phyloP scores from a whole-genome alignment of 2,329 filamentous ascomycete genomes.

The Dothistroma pini region DNA sequence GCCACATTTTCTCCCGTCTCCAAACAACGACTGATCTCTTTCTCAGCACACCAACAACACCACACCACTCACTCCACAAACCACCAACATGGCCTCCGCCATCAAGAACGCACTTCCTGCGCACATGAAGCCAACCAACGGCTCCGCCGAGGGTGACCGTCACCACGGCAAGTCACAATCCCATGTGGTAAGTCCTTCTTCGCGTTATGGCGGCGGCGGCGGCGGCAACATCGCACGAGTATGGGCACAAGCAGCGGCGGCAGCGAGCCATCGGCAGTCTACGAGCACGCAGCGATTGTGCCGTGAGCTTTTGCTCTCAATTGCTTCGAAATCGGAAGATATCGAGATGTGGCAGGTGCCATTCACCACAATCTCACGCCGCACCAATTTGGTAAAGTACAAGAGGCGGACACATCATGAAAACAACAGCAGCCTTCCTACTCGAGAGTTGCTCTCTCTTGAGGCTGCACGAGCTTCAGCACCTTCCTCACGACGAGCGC shows the following conservation, averaged over 20 bases:
- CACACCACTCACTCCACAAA: slow-evolving; percentile 1
- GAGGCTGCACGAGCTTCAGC: not conserved
- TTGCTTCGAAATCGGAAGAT: not conserved
- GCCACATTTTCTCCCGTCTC: not conserved
- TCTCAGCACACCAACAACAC: not conserved
- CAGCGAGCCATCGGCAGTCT: not conserved
- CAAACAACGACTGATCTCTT: not conserved
- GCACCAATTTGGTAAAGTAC: not conserved
- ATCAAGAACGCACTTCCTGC: slow-evolving; percentile 74
- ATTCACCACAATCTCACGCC: not conserved
- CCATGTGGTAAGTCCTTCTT: slow-evolving; percentile 66
- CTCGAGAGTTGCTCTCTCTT: not conserved
- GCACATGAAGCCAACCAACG: slow-evolving; percentile 67
- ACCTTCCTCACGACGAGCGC: slow-evolving; percentile 7
- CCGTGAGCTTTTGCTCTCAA: not conserved
- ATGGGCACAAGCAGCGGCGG: slow-evolving; percentile 2
- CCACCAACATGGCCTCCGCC: slow-evolving; percentile 43
- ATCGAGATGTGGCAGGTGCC: not conserved
- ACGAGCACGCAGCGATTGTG: not conserved
- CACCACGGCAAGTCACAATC: slow-evolving; percentile 83
- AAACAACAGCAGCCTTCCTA: not conserved
- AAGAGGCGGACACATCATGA: not conserved
- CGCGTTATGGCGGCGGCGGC: slow-evolving; percentile 9
- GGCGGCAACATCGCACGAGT: not conserved
- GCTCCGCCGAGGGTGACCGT: slow-evolving; percentile 47